Evolutionary conservation across 1,284 basidiomycete species (phyloP).

Genomic region (Erythrobasidium hasegawianum): DNA sequence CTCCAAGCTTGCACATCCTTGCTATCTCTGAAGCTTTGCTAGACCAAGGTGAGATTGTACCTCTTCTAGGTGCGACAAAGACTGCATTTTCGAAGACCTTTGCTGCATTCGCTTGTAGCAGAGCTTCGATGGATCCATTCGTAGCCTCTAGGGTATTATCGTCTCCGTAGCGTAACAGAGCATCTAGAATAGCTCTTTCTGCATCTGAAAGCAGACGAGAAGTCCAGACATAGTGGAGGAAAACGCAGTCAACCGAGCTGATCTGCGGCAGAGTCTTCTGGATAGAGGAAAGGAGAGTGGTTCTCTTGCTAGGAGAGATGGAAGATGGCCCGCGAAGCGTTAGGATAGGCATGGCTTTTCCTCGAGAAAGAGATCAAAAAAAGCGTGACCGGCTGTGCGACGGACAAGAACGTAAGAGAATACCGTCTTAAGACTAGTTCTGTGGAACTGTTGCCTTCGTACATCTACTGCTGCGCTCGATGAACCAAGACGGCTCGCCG

Average conservation of each 20-base stretch:
- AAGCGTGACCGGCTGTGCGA: background rate
- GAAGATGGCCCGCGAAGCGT: conserved; percentile 50
- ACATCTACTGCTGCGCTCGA: no score
- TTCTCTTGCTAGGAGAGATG: conserved; percentile 58
- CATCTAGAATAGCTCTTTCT: conserved; percentile 61
- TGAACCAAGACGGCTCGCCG: no score
- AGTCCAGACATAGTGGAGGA: conserved; percentile 75
- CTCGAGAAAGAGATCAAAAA: background rate
- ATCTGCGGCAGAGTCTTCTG: conserved; percentile 59
- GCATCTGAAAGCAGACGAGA: conserved; percentile 50
- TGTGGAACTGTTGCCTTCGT: no score
- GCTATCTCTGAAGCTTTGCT: conserved; percentile 97
- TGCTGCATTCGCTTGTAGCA: conserved; percentile 23
- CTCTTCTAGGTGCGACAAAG: conserved; percentile 53
- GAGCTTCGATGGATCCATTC: conserved; percentile 49
- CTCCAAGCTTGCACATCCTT: conserved; percentile 72
- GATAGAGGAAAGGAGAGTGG: conserved; percentile 63
- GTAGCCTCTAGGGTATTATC: conserved; percentile 59
- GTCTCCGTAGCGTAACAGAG: conserved; percentile 84
- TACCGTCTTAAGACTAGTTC: no score
- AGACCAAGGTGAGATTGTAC: conserved; percentile 89
- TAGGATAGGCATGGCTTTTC: conserved; percentile 43
- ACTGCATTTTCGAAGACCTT: background rate
- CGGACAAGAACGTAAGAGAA: no score
- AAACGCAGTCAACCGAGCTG: conserved; percentile 72